Conservation (phyloP, 2,329 filamentous ascomycete genomes). For the Alternaria sp. region DNA sequence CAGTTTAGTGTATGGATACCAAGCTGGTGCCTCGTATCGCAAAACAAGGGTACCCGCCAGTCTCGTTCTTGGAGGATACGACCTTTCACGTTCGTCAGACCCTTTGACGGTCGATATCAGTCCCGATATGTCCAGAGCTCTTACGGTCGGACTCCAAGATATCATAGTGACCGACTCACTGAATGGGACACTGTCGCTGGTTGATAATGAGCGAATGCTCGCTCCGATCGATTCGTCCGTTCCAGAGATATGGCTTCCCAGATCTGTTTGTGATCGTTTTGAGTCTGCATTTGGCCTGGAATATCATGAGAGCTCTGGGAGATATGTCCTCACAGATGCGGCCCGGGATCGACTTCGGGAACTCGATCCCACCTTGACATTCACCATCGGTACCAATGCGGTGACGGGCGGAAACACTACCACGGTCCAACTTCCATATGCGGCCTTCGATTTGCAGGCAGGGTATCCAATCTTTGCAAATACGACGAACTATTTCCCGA, state of each 20-base stretch:
- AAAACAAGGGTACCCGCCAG: not conserved
- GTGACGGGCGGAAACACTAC: not conserved
- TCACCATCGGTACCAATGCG: not conserved
- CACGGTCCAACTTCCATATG: conserved; percentile 51
- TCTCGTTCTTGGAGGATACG: conserved; percentile 1
- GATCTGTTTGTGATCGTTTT: not conserved
- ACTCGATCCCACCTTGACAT: not conserved
- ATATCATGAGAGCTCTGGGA: not conserved
- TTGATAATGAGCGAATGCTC: not conserved
- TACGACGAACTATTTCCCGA: conserved; percentile 70
- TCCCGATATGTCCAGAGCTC: not conserved
- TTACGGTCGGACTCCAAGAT: not conserved
- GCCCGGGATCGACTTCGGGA: not conserved
- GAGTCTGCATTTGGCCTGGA: not conserved
- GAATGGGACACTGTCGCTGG: not conserved
- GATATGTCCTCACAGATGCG: not conserved
- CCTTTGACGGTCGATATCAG: not conserved
- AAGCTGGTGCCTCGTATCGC: not conserved
- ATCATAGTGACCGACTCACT: not conserved
- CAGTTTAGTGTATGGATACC: not conserved
- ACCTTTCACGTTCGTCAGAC: not conserved
- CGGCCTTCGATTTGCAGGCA: conserved; percentile 52
- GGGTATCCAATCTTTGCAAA: conserved; percentile 63
- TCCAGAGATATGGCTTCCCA: not conserved
- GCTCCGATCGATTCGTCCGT: not conserved